These are phyloP conservation scores for Spongiforma sp. DNA, from an alignment of 1,284 basidiomycete species.

Conservation along the genomic window DNA sequence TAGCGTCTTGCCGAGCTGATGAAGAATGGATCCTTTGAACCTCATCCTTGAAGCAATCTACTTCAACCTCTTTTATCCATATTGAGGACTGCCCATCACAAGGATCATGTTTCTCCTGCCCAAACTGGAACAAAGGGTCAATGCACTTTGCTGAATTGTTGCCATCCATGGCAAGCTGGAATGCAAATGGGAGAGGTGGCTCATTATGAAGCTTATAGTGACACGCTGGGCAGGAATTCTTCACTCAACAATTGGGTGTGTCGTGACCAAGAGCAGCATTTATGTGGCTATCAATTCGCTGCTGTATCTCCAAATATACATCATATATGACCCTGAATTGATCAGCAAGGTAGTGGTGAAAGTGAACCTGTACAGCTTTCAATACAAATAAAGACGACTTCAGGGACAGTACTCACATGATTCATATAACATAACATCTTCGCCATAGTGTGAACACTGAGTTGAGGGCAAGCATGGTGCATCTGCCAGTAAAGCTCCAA, in stretches of 20 bases:
- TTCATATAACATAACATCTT: not conserved
- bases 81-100: not conserved
- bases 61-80: too few species aligned
- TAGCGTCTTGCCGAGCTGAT: not conserved
- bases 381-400: not conserved
- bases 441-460: not conserved
- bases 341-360: not conserved
- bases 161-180: not conserved
- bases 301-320: not conserved
- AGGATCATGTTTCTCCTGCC: not conserved
- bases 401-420: not conserved
- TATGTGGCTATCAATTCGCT: not conserved
- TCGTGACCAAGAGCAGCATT: not conserved
- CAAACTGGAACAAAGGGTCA: not conserved
- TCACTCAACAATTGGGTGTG: not conserved
- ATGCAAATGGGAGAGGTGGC: not conserved
- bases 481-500: not conserved
- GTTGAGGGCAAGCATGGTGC: not conserved
- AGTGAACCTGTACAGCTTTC: not conserved
- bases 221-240: not conserved
- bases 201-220: not conserved
- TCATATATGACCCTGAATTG: not conserved
- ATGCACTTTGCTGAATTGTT: not conserved
- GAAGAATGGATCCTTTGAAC: too few species aligned
- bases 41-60: too few species aligned